Evolutionary conservation across 2,329 filamentous ascomycete species (phyloP), one percentile per base, ranked within the genome.

Genomic region (Fusarium sp.): DNA sequence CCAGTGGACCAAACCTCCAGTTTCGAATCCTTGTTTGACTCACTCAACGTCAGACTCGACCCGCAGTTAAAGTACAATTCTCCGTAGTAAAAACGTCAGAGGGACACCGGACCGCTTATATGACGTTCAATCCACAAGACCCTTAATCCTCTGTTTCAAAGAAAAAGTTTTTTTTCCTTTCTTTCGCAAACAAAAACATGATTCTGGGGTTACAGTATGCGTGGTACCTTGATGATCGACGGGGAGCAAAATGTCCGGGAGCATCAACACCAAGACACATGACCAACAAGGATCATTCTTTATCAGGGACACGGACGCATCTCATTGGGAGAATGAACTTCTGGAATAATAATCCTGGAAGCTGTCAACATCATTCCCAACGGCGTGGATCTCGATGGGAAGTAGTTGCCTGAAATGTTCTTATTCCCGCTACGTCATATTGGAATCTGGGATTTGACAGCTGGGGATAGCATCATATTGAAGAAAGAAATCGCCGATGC

Each of bases 161-260:
- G 21, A 49, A 40, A 64, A 47, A 53, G n/a, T 4, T 16, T 41
- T 60, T 60, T 45, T 7, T n/a, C n/a, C 18, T 7, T n/a, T 30
- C 12, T 30, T 13, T 30, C 12, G 12, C 28, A 30, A 30, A 30
- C 28, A 30, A 30, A 30, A 48, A 12, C 28, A 53, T 48, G 46
- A 32, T 50, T 37, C 27, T 45, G 9, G 5, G 5, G 18, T 40
- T 51, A 25, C 18, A 25, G 55, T 41, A 34, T 48, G 28, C 20
- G 14, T 54, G 14, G 27, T 43, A 23, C 48, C 27, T 27, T 45
- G 49, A 30, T 45, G 43, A 21, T 62, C 18, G 18, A 8, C 10
- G 41, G 34, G 63, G 68, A 70, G 68, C 45, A 71, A 71, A 70
- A 55, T 23, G 37, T 68, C 68, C 63, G 64, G 47, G 20, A 23